Conservation (phyloP, 2,329 filamentous ascomycete genomes). For the Cercospora sojina region DNA sequence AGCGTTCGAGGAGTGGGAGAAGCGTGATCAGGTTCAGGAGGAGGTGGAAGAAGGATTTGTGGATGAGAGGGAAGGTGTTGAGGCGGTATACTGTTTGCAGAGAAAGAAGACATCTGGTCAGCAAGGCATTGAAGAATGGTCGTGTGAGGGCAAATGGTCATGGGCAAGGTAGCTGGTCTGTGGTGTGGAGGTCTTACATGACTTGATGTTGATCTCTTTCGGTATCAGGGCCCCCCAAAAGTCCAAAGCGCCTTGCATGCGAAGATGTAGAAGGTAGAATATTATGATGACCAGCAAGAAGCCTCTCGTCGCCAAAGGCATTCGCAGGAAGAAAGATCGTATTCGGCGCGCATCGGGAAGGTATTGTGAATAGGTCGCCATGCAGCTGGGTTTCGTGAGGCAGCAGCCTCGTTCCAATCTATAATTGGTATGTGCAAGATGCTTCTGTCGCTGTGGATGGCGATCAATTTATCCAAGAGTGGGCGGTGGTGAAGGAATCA, state of each 20-base stretch:
- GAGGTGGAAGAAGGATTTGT: conserved; percentile 76
- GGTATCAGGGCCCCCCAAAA: conserved; percentile 76
- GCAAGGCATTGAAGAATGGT: not conserved
- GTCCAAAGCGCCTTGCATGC: conserved; percentile 67
- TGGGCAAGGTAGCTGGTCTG: too few relatives aligned
- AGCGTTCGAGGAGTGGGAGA: conserved; percentile 85
- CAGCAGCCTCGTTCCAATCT: not conserved
- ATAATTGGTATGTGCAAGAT: not conserved
- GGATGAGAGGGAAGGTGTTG: conserved; percentile 88
- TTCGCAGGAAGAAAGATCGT: conserved; percentile 75
- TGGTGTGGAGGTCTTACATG: too few relatives aligned
- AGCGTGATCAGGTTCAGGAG: conserved; percentile 76
- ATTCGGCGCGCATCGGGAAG: conserved; percentile 69
- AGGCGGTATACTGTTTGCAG: conserved; percentile 73
- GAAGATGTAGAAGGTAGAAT: conserved; percentile 68
- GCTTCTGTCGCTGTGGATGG: not conserved
- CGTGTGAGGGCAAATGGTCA: too few relatives aligned
- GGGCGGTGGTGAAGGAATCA: not conserved
- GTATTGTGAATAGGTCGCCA: conserved; percentile 14
- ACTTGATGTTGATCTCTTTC: conserved; percentile 66
- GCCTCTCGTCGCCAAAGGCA: conserved; percentile 83
- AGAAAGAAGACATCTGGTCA: not conserved
- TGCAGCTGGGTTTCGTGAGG: not conserved
- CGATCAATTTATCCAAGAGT: not conserved
- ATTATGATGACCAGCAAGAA: conserved; percentile 65